Evolutionary conservation across 1,284 basidiomycete genomes (phyloP).

Genomic region (Thelephora terrestris): DNA sequence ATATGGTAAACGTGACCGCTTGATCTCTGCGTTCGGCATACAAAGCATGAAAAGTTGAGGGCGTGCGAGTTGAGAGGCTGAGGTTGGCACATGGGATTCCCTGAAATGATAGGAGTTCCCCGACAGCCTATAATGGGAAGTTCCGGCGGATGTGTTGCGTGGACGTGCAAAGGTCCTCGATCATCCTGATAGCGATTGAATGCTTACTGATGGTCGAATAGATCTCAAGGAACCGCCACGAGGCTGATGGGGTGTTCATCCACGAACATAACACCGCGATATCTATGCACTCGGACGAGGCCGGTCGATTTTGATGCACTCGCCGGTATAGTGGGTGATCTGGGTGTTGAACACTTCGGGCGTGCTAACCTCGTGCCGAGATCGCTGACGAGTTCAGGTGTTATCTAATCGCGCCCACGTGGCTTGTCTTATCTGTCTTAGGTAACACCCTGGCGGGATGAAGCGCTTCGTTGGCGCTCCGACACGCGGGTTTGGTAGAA

Average conservation of each 20-base stretch:
- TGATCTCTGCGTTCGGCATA: slow-evolving; percentile 52
- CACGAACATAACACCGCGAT: neutral
- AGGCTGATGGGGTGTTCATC: slow-evolving; percentile 10
- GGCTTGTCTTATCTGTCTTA: too few relatives aligned
- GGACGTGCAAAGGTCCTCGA: slow-evolving; percentile 49
- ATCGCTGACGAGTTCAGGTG: slow-evolving; percentile 70
- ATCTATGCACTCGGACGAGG: neutral
- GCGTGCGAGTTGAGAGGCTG: slow-evolving; percentile 44
- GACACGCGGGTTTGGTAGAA: too few relatives aligned
- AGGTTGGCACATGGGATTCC: slow-evolving; percentile 45
- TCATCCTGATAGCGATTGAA: neutral
- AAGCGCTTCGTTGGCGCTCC: too few relatives aligned
- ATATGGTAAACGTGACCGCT: slow-evolving; percentile 47
- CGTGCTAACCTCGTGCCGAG: slow-evolving; percentile 22
- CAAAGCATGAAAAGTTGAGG: slow-evolving; percentile 53
- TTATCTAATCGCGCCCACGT: slow-evolving; percentile 86
- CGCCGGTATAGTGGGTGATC: slow-evolving; percentile 23
- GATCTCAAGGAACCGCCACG: slow-evolving; percentile 62
- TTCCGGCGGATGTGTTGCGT: slow-evolving; percentile 69
- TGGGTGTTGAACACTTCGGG: neutral
- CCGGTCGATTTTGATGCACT: slow-evolving; percentile 1
- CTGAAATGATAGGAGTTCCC: slow-evolving; percentile 48
- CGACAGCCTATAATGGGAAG: slow-evolving; percentile 69
- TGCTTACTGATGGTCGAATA: neutral
- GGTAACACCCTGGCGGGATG: too few relatives aligned